Base-by-base conservation (phyloP, 805 yeast genomes). In the Starmerella sp. region DNA sequence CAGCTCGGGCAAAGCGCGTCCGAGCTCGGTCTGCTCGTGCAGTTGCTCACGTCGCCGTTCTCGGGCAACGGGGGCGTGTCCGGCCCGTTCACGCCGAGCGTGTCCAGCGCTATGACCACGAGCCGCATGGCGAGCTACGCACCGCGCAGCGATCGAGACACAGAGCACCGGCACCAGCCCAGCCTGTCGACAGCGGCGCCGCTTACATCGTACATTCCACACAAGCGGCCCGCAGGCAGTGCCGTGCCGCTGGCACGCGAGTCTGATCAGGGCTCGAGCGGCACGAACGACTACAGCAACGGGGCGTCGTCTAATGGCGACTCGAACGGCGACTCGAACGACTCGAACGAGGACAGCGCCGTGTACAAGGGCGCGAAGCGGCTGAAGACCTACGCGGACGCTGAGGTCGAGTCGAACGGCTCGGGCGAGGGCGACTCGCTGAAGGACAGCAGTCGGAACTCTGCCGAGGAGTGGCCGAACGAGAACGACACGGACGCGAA, bases 1-100 rank as follows among this genome's bases (percentile, higher is more conserved):
- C 53, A 47, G 38, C 55, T 59, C 13, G 53, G 56, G 29, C 59
- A 55, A 34, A 52, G 57, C 31, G 57, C 56, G 5, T 53, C 52
- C n/a, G 62, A 59, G 44, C 51, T 59, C 10, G 60, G 62, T 6
- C 39, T 48, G 32, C 51, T 56, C 1, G 58, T 57, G 30, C 60
- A 59, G 48, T 55, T 57, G 17, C 53, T 59, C 14, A 52, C 56
- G 5, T 38, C 48, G 15, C 38, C 57, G 28, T 34, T 34, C 42
- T 31, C 53, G 10, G 36, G 28, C 28, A 28, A 32, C 11, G 39
- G 45, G 4, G 38, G 50, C 30, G 45, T 22, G 6, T 14, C 48
- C 5, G 32, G 38, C 29, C 54, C 22, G 43, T 31, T 35, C 8
- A 14, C 48, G 34, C 17, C 53, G 5, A 28, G 39, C 13, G 35